Evolutionary conservation across 2,329 filamentous ascomycete species (phyloP).

Genomic region (Ceratocystis papillata): DNA sequence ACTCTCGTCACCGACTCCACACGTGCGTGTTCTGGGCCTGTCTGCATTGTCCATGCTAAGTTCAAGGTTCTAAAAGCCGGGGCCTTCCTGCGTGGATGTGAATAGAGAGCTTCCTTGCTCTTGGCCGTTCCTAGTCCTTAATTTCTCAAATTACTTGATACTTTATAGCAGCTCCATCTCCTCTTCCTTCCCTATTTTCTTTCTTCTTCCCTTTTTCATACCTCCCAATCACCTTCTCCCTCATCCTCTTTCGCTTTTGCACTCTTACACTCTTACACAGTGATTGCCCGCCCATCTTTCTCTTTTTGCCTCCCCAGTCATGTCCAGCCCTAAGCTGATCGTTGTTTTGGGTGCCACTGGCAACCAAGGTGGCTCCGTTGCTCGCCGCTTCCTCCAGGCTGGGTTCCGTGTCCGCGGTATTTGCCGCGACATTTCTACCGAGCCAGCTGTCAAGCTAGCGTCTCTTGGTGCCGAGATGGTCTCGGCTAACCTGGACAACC

Average conservation of each 20-base stretch:
- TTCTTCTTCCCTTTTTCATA: neutral
- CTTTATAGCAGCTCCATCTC: neutral
- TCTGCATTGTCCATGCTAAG: slow-evolving; percentile 4
- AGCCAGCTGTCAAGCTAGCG: slow-evolving; percentile 35
- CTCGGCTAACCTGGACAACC: slow-evolving; percentile 36
- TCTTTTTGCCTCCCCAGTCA: neutral
- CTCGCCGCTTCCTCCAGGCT: slow-evolving; percentile 36
- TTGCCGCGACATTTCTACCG: slow-evolving; percentile 37
- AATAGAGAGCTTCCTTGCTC: neutral
- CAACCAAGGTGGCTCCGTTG: slow-evolving; percentile 44
- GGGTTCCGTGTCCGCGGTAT: slow-evolving; percentile 39
- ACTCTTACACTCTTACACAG: neutral
- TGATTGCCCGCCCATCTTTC: neutral
- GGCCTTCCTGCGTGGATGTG: neutral
- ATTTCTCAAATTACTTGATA: neutral
- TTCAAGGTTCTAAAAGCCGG: neutral
- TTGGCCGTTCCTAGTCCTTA: neutral
- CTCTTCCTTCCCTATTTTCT: neutral
- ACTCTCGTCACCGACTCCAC: neutral
- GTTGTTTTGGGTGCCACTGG: slow-evolving; percentile 41
- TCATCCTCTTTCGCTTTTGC: neutral
- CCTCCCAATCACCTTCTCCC: neutral
- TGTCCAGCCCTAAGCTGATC: slow-evolving; percentile 32
- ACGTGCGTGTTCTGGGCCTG: slow-evolving; percentile 7
- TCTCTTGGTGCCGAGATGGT: slow-evolving; percentile 37